Base-by-base conservation (phyloP, 495 filamentous ascomycete genomes). In the Hypoxylon trugodes region DNA sequence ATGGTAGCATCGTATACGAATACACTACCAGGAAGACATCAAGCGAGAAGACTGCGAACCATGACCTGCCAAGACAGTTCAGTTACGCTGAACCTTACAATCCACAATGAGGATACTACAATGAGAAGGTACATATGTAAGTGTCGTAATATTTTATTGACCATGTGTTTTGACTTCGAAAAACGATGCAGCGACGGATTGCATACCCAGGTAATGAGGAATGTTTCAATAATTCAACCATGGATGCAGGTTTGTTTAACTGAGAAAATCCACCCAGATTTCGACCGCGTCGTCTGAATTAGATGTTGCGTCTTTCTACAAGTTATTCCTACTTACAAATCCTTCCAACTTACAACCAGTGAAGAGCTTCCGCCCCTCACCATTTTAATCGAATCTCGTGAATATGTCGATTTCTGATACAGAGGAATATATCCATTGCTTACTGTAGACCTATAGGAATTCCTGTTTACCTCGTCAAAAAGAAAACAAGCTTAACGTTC, bases 271-370 rank as follows among this genome's bases (percentile, higher is more conserved):
- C 36, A 25, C 15, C 32, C 33, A 35, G 47, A 41, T 53, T 33
- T 30, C 18, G 41, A 15, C 35, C 59, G 30, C 32, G 22, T 50
- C 24, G 51, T 61, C 38, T 12, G 54, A 54, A 46, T 48, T 51
- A 13, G 40, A 60, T 30, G 49, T 26, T 21, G 48, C 21, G n/a
- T 46, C 30, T 19, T 37, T 2, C 32, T 21, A 37, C 3, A 56
- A 32, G n/a, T 41, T 48, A 18, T 15, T 50, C 47, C 48, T 7
- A 26, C 32, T 15, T 51, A 42, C 26, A 21, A 38, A 52, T 59
- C 45, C 49, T 66, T 57, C 36, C 8, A 52, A 37, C 18, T 26
- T 24, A 32, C 48, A 50, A 38, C 59, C 51, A 55, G 58, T 61
- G 24, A 61, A 54, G 13, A 40, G 13, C n/a, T 32, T 40, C 33